Conservation (phyloP, 2,329 filamentous ascomycete species). For the Knoxdaviesia capensis region DNA sequence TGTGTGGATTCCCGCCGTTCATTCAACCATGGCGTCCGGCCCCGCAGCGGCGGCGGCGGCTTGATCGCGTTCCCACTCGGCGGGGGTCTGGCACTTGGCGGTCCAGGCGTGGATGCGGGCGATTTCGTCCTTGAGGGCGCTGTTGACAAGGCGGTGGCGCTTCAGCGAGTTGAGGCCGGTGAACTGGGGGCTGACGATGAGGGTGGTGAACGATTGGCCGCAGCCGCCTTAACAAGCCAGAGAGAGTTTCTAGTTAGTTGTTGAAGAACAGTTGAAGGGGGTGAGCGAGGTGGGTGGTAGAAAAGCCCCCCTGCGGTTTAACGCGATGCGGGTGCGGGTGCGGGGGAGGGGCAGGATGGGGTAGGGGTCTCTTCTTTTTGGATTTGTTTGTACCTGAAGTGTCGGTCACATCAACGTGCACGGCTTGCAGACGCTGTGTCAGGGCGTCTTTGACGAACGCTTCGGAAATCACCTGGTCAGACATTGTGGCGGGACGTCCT, state of each 20-base stretch:
- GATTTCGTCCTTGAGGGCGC: slow-evolving; percentile 68
- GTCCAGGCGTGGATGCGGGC: slow-evolving; percentile 88
- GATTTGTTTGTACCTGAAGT: slow-evolving; percentile 50
- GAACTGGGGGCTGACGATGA: slow-evolving; percentile 46
- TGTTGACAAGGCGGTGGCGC: slow-evolving; percentile 72
- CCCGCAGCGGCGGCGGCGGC: slow-evolving; percentile 16
- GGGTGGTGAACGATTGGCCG: slow-evolving; percentile 37
- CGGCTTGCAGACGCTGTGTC: slow-evolving; percentile 47
- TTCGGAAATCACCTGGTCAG: slow-evolving; percentile 39
- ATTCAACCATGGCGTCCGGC: slow-evolving; percentile 10
- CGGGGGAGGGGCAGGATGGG: slow-evolving; percentile 3
- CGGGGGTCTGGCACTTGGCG: slow-evolving; percentile 78
- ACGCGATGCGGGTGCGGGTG: slow-evolving; percentile 4
- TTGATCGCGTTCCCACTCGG: slow-evolving; percentile 60
- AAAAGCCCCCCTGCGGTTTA: slow-evolving; percentile 3
- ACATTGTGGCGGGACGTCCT: slow-evolving; percentile 2
- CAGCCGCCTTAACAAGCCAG: slow-evolving; percentile 27
- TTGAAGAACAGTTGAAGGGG: slow-evolving; percentile 3
- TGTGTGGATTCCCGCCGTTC: neutral
- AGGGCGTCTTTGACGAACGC: slow-evolving; percentile 50
- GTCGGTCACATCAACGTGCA: slow-evolving; percentile 74
- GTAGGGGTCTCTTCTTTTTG: neutral
- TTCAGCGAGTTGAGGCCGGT: slow-evolving; percentile 57
- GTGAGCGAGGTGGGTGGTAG: neutral
- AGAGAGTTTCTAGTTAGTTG: neutral